Percentiles rank a stretch among this genome's conserved stretches.
phyloP scores from a whole-genome alignment of 345 rosid species.

The Gossypium australe region DNA sequence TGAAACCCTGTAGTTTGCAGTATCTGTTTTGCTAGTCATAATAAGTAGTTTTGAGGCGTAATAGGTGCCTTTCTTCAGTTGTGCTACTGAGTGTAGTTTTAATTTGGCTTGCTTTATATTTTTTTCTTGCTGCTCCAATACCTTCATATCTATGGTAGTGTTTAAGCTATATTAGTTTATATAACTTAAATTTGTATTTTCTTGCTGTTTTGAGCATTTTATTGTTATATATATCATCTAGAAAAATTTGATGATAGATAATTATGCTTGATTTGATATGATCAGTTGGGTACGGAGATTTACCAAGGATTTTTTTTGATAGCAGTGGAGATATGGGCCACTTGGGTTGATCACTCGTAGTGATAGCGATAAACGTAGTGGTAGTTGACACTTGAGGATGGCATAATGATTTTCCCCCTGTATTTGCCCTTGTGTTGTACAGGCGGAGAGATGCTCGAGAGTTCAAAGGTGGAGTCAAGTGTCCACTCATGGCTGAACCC shows the following conservation, averaged over 20 bases:
- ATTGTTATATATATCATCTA: slow-evolving; percentile 12
- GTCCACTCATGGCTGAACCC: slow-evolving; percentile 49
- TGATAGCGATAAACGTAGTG: slow-evolving; percentile 57
- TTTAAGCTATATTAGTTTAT: slow-evolving; percentile 38
- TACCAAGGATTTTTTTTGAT: slow-evolving; percentile 25
- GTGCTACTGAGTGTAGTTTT: slow-evolving; percentile 60
- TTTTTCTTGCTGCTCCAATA: slow-evolving; percentile 44
- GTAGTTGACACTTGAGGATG: slow-evolving; percentile 54
- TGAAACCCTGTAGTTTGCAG: slow-evolving; percentile 54
- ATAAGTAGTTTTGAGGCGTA: slow-evolving; percentile 63
- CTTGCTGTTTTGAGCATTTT: slow-evolving; percentile 17
- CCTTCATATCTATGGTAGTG: slow-evolving; percentile 40
- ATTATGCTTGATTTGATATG: slow-evolving; percentile 30
- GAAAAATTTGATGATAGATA: slow-evolving; percentile 17
- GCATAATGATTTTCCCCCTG: slow-evolving; percentile 69
- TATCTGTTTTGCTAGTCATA: slow-evolving; percentile 58
- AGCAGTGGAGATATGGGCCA: slow-evolving; percentile 35
- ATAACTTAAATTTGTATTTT: slow-evolving; percentile 23
- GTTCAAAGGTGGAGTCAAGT: slow-evolving; percentile 48
- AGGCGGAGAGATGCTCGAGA: slow-evolving; percentile 56
- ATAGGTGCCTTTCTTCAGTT: slow-evolving; percentile 47
- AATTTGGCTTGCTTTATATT: slow-evolving; percentile 56
- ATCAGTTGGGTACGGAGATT: slow-evolving; percentile 28
- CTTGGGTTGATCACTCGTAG: slow-evolving; percentile 34
- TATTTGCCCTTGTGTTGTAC: slow-evolving; percentile 68